These are phyloP conservation scores for Closterium sp. DNA, from an alignment of 139 green algal species.

Conservation along the genomic window DNA sequence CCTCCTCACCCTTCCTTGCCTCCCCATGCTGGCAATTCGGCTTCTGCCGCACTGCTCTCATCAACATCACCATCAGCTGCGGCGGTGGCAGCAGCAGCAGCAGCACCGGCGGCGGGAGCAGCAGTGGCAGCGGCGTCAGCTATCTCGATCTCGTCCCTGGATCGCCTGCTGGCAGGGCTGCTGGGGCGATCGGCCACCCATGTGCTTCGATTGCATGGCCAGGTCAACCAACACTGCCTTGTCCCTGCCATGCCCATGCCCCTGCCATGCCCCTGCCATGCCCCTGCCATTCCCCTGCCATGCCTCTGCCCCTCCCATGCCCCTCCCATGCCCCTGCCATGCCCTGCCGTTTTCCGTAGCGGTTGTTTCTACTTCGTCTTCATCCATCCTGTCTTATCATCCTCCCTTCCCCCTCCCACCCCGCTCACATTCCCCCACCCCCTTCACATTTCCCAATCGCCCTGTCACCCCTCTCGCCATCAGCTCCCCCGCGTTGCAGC, in stretches of 20 bases:
- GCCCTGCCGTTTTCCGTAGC: too few relatives aligned
- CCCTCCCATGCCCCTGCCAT: too few relatives aligned
- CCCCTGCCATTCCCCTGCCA: too few relatives aligned
- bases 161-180: background rate
- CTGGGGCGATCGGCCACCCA: background rate
- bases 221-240: too few relatives aligned
- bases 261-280: too few relatives aligned
- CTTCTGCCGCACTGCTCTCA: too few relatives aligned
- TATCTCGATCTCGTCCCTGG: background rate
- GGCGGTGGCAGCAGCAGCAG: too few relatives aligned
- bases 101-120: background rate
- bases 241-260: background rate
- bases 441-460: too few relatives aligned
- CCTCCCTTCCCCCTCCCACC: background rate
- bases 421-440: too few relatives aligned
- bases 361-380: too few relatives aligned
- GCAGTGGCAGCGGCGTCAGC: background rate
- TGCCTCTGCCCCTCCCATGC: too few relatives aligned
- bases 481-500: background rate
- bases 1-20: background rate
- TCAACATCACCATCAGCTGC: background rate
- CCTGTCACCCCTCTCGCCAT: background rate
- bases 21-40: background rate
- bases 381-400: background rate
- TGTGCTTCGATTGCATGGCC: background rate